phyloP scores from a whole-genome alignment of 257 asterid species.

The Paraleonurus japonicus region DNA sequence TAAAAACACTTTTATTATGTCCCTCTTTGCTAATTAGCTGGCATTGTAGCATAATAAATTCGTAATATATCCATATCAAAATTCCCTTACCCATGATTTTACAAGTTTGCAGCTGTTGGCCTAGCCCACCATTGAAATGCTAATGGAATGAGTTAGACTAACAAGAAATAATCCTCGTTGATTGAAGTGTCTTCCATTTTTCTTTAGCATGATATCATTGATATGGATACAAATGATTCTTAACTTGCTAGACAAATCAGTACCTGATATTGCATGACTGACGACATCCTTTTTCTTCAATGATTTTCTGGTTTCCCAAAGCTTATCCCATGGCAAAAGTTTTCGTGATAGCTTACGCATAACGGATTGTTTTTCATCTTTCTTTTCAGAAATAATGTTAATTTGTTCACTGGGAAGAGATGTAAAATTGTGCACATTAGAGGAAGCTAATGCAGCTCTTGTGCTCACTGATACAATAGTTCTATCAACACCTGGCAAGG shows the following conservation, averaged over 20 bases:
- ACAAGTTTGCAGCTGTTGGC: background rate
- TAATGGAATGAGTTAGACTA: background rate
- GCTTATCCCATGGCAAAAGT: conserved; percentile 35
- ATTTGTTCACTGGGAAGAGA: conserved; percentile 17
- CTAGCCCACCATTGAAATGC: background rate
- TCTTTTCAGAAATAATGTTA: conserved; percentile 14
- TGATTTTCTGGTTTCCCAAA: conserved; percentile 25
- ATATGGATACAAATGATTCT: background rate
- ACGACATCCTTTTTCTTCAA: conserved; percentile 20
- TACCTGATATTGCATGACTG: conserved; percentile 33
- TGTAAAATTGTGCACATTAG: conserved; percentile 21
- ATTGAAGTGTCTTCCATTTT: background rate
- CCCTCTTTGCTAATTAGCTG: background rate
- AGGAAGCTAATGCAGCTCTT: conserved; percentile 17
- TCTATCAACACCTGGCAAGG: conserved; percentile 17
- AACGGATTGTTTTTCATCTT: conserved; percentile 24
- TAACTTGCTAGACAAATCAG: conserved; percentile 6
- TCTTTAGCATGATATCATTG: conserved; percentile 17
- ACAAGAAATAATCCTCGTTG: background rate
- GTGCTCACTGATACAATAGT: conserved; percentile 23
- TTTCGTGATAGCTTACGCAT: conserved; percentile 32
- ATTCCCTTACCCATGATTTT: background rate
- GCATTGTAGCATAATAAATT: background rate
- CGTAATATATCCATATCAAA: conserved; percentile 6
- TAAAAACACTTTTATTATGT: background rate